A percentile compares a stretch with the other conserved stretches of the same genome.
These are phyloP conservation scores for Ceratocystis ficicola DNA, from an alignment of 2,329 filamentous ascomycete species.

Conservation along the genomic window DNA sequence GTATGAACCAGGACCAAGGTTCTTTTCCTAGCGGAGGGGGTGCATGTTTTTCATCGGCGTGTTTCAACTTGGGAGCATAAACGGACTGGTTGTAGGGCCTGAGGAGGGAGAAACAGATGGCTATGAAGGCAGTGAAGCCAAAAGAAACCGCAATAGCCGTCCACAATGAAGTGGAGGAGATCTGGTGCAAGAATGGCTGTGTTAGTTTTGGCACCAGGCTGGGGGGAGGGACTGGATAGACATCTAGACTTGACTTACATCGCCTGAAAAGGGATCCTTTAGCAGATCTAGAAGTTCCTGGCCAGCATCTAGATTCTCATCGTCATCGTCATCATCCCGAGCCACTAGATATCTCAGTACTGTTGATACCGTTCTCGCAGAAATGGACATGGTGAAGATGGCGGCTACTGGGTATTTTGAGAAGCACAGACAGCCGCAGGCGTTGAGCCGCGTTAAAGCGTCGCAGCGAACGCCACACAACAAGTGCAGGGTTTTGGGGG, in stretches of 20 bases:
- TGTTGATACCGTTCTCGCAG: not conserved
- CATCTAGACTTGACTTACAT: conserved; percentile 30
- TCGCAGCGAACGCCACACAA: not conserved
- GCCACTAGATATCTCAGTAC: conserved; percentile 12
- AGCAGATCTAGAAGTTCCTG: conserved; percentile 39
- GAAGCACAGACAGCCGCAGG: not conserved
- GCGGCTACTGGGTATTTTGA: not conserved
- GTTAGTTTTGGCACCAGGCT: conserved; percentile 14
- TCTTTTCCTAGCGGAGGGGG: conserved; percentile 78
- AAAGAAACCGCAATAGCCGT: conserved; percentile 72
- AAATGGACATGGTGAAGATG: not conserved
- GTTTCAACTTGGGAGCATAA: conserved; percentile 86
- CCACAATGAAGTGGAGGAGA: conserved; percentile 47
- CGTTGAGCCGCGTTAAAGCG: conserved; percentile 9
- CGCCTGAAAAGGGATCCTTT: conserved; percentile 39
- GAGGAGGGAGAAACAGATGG: conserved; percentile 73
- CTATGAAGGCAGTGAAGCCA: conserved; percentile 59
- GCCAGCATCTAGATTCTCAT: conserved; percentile 28
- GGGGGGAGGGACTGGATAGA: not conserved
- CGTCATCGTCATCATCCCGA: conserved; percentile 9
- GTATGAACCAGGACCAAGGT: conserved; percentile 75
- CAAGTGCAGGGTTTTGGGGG: not conserved
- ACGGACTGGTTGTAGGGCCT: conserved; percentile 85
- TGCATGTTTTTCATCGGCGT: conserved; percentile 79
- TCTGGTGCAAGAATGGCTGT: conserved; percentile 5